Evolutionary conservation across 192 early-diverging fungal genomes (phyloP).

Genomic region (Mortierella antarctica): DNA sequence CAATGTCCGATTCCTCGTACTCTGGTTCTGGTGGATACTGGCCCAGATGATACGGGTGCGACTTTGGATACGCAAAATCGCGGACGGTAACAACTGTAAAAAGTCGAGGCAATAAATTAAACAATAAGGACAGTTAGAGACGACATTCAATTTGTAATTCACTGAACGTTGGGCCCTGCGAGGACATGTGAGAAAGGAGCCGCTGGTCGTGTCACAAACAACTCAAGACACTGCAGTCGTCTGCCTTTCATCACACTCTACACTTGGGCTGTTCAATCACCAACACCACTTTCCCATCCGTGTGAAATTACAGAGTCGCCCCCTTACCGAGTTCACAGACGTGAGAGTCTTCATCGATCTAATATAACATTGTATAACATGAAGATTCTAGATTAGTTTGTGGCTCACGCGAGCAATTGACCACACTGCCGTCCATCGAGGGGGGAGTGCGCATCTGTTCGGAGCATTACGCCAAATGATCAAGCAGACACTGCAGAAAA

Average conservation of each 20-base stretch:
- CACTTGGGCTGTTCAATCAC: neutral
- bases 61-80: slow-evolving; percentile 60
- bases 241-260: neutral
- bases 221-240: neutral
- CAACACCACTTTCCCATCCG: too few relatives aligned
- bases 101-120: neutral
- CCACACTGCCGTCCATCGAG: neutral
- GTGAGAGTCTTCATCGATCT: slow-evolving; percentile 8
- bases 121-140: neutral
- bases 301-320: neutral
- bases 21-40: slow-evolving; percentile 42
- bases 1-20: slow-evolving; percentile 35
- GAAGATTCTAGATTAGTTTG: neutral
- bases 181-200: neutral
- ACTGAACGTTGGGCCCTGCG: neutral
- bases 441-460: neutral
- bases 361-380: neutral
- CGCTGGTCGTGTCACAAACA: slow-evolving; percentile 28
- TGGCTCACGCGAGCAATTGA: too few relatives aligned
- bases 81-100: slow-evolving; percentile 51
- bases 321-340: slow-evolving; percentile 31
- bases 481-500: too few relatives aligned
- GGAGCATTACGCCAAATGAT: neutral
- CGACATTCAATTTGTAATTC: neutral
- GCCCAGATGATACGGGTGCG: slow-evolving; percentile 52